Evolutionary conservation across 2,329 filamentous ascomycete genomes (phyloP), one percentile per base, ranked within the genome.

Genomic region (Botrytis squamosa): DNA sequence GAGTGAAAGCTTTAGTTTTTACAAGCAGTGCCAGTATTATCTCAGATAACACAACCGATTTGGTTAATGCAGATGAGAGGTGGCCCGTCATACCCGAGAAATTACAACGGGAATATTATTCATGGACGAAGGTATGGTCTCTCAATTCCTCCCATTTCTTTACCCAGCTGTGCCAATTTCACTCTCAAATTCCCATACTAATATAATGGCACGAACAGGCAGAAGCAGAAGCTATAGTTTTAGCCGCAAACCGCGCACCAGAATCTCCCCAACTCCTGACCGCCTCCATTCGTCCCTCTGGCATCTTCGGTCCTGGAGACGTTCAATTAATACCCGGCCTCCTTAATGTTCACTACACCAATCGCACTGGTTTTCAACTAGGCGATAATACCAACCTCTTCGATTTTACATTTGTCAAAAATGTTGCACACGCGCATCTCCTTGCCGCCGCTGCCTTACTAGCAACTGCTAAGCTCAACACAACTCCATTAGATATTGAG

Each of bases 271-370:
- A 64, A 33, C 89, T 97, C 82, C 86, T 93, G 16, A 97, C 94
- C n/a, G 89, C 89, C 80, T 87, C 94, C 44, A 88, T 98, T 76
- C 93, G 96, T 25, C 93, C 95, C 10, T 92, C 94, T 20, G 93
- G 93, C 77, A 97, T 98, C 82, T 93, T 97, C 80, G 95, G 95
- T 79, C 93, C 96, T 81, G 93, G 93, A 79, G 96, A 99, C 84
- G 89, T 89, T 71, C 92, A 94, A 81, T 83, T 91, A 22, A 89
- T 95, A 49, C 89, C 91, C 76, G 89, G 91, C 78, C 88, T 98
- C 76, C 86, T 97, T 79, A 88, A 90, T 75, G 89, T 93, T 78
- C 92, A 92, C 81, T 86, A 87, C 74, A 86, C 89, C 75, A 86
- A 88, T 79, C 90, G 93, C 76, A 91, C 93, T 55, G 88, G 88